Conservation (phyloP, 768 basidiomycete species). For the Hericium coralloides region DNA sequence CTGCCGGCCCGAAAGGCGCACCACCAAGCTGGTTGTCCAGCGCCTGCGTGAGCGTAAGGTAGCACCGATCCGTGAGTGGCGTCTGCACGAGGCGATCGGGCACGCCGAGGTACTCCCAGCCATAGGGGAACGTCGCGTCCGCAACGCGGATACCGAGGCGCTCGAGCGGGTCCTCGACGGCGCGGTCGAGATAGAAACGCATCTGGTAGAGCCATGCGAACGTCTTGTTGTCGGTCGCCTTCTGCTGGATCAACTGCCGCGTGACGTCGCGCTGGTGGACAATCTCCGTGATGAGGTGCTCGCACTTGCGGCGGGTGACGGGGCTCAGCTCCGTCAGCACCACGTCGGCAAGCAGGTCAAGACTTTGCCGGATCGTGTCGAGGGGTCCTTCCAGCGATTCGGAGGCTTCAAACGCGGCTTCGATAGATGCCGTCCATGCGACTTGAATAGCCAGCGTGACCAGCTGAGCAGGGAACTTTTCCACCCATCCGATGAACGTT, state of each 20-base stretch:
- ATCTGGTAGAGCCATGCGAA: constrained; percentile 98
- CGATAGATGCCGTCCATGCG: constrained; percentile 86
- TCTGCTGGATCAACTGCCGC: constrained; percentile 63
- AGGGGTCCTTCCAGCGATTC: constrained; percentile 56
- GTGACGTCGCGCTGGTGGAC: constrained; percentile 97
- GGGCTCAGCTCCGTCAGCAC: constrained; percentile 84
- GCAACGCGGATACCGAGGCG: constrained; percentile 77
- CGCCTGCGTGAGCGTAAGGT: constrained; percentile 93
- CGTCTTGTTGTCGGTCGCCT: constrained; percentile 51
- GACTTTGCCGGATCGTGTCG: constrained; percentile 66
- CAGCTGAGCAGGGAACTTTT: constrained; percentile 90
- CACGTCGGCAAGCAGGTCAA: constrained; percentile 95
- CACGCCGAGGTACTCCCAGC: constrained; percentile 98
- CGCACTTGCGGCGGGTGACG: constrained; percentile 95
- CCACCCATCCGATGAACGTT: constrained; percentile 83
- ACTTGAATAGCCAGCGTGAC: constrained; percentile 95
- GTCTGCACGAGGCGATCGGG: constrained; percentile 97
- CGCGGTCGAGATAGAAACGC: constrained; percentile 87
- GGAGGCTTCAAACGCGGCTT: constrained; percentile 50
- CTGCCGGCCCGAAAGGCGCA: constrained; percentile 96
- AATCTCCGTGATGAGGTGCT: constrained; percentile 96
- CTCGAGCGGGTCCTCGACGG: constrained; percentile 68
- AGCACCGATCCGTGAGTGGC: constrained; percentile 93
- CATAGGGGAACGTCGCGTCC: constrained; percentile 90
- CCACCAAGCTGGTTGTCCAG: constrained; percentile 93